Evolutionary conservation across 768 basidiomycete species (phyloP).

Genomic region (Pisolithus marmoratus): DNA sequence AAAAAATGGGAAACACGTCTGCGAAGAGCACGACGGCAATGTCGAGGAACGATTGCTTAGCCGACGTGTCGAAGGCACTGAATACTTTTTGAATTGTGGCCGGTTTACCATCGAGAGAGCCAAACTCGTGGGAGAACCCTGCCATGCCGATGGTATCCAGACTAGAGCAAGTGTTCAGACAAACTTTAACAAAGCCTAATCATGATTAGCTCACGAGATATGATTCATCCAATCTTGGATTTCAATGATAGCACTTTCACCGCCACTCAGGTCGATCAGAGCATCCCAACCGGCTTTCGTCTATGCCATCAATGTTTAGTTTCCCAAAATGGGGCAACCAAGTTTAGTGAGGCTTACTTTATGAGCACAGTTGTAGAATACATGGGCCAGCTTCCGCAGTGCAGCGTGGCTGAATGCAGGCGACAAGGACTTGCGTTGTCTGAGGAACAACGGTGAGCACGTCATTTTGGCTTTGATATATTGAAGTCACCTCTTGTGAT

Average conservation of each 20-base stretch:
- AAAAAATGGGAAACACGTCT: no score
- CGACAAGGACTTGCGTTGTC: constrained; percentile 23
- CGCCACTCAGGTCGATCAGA: constrained; percentile 7
- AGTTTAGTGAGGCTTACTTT: constrained; percentile 12
- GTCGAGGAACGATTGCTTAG: constrained; percentile 3
- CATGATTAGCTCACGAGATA: constrained; percentile 10
- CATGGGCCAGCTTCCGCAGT: constrained; percentile 15
- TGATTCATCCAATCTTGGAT: constrained; percentile 31
- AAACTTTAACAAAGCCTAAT: no score
- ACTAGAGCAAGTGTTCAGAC: no score
- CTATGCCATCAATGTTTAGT: constrained; percentile 14
- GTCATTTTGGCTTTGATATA: no score
- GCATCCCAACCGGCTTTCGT: constrained; percentile 23
- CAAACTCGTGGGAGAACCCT: no score
- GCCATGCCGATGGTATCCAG: no score
- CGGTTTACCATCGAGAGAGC: no score
- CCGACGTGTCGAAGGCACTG: no score
- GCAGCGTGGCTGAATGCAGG: constrained; percentile 22
- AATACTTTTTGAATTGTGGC: no score
- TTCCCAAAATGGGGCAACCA: background rate
- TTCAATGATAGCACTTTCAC: constrained; percentile 23
- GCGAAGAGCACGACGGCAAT: background rate
- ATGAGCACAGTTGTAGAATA: constrained; percentile 25
- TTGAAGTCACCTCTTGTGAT: constrained; percentile 33
- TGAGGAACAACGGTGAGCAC: constrained; percentile 2